Conservation (phyloP, 768 basidiomycete genomes). For the Trametes villosa region DNA sequence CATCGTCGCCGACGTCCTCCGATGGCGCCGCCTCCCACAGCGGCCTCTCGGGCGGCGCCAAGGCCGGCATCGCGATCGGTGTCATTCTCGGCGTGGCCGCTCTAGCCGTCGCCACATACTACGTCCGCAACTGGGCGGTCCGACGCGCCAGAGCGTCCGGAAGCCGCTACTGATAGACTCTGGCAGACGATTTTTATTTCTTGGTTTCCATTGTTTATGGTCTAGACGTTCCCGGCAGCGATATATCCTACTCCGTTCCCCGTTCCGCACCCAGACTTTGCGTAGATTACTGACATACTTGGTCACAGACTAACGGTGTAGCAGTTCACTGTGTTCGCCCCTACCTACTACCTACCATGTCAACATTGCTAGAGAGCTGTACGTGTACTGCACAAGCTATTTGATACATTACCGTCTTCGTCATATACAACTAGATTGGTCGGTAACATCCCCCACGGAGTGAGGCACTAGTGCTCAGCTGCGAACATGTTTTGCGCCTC, state of each 20-base stretch:
- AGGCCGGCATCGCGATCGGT: conserved; percentile 56
- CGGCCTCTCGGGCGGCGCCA: conserved; percentile 40
- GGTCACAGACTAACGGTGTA: conserved; percentile 5
- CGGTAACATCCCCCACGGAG: not conserved
- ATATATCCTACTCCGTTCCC: not conserved
- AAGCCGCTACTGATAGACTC: not conserved
- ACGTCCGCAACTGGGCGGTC: conserved; percentile 53
- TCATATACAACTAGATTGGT: not conserved
- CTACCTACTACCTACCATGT: not conserved
- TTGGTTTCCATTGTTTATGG: too few species aligned
- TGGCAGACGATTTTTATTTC: not conserved
- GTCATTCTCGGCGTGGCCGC: conserved; percentile 50
- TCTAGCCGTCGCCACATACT: conserved; percentile 47
- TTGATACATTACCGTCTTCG: not conserved
- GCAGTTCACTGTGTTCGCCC: not conserved
- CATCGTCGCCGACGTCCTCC: conserved; percentile 18
- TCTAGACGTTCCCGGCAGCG: too few species aligned
- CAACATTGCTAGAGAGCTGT: conserved; percentile 1
- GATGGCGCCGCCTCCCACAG: conserved; percentile 29
- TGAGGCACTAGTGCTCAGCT: too few species aligned
- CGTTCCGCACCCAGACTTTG: not conserved
- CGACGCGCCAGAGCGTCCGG: conserved; percentile 28
- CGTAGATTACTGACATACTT: not conserved
- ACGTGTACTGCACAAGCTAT: conserved; percentile 7
- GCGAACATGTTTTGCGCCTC: too few species aligned